Evolutionary conservation across 164 flowering plant species (phyloP).

Genomic region (Magnolia kwangsiensis): DNA sequence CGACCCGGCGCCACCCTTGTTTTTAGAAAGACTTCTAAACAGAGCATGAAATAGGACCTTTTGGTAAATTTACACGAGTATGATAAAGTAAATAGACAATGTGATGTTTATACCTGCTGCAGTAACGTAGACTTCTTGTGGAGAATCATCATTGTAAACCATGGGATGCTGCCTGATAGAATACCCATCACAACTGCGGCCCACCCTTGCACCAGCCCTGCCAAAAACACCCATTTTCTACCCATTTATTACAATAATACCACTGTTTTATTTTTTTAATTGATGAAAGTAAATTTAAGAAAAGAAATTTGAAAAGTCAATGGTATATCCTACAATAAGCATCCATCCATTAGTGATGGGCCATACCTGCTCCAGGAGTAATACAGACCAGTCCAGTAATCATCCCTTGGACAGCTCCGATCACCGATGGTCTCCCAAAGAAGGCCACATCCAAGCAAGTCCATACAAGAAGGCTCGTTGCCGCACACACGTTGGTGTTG

Average conservation of each 20-base stretch:
- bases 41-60: too few relatives aligned
- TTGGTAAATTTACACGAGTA: too few relatives aligned
- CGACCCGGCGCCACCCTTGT: constrained; percentile 16
- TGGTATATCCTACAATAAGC: neutral
- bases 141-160: constrained; percentile 36
- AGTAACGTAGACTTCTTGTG: constrained; percentile 27
- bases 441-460: constrained; percentile 46
- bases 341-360: neutral
- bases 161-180: constrained; percentile 34
- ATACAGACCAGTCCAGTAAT: constrained; percentile 77
- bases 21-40: too few relatives aligned
- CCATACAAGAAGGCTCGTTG: constrained; percentile 63
- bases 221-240: too few relatives aligned
- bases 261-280: neutral
- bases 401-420: constrained; percentile 75
- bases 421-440: constrained; percentile 56
- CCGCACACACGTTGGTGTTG: constrained; percentile 68
- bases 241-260: neutral
- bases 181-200: constrained; percentile 38
- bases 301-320: neutral
- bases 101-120: constrained; percentile 17
- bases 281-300: neutral
- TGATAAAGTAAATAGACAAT: neutral
- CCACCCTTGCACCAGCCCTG: constrained; percentile 41
- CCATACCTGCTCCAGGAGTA: constrained; percentile 65